Base-by-base conservation (phyloP, 192 early-diverging fungal genomes). In the Backusella australiensis region DNA sequence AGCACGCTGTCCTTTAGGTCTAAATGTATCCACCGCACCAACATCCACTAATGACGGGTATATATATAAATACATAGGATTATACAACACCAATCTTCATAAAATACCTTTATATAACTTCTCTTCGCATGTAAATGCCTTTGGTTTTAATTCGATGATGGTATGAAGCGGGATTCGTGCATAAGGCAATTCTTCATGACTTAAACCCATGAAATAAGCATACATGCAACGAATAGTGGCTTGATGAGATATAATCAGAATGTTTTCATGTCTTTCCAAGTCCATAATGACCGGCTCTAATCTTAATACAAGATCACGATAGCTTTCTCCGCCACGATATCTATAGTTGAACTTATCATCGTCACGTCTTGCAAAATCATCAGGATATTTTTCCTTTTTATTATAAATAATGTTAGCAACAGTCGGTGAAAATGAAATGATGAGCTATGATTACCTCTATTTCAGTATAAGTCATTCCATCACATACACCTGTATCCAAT, bases 201-300 rank as follows among this genome's bases (percentile, higher is more conserved):
- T 88, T 76, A 93, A 91, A 72, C 95, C 94, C 86, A 96, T 88
- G 84, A 97, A 99, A 85, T 98, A 99, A 44, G 94, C 96, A 81
- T 99, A 99, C 69, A 99, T 92, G 80, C 95, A 96, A 26, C 98
- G 91, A 81, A 99, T 85, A 32, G 98, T 96, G 0, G 97, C 98
- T 76, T 99, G 98, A 78, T 99, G 98, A 35, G 95, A 94, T 82
- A 98, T 91, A 68, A 98, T 98, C 77, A 98, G 83, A 69, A 98
- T 96, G 74, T 93, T 93, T 80, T 96, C 94, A 81, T 98, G 96
- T 66, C 95, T 89, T 81, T 98, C 97, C 65, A 99, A 85, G 83
- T 99, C 98, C 96, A 99, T 95, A 70, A 98, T 99, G 73, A 98
- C 96, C 0, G 98, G 98, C 81, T 99, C 98, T 52, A 98, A 78